Base-by-base conservation (phyloP, 2,329 filamentous ascomycete species). In the Hirsutella minnesotensis region DNA sequence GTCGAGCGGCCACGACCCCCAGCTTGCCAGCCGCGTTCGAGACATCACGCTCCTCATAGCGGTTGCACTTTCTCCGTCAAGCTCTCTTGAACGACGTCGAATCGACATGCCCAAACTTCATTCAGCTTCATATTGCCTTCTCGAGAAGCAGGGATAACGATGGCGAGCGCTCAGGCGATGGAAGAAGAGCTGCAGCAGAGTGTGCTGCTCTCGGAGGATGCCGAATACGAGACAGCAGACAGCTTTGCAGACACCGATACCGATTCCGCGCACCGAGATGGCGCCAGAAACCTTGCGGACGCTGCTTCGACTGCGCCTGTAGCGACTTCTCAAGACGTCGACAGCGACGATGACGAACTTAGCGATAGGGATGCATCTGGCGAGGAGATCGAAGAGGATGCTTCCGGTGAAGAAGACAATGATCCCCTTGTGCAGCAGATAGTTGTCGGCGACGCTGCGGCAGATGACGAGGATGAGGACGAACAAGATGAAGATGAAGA, bases 111-210 rank as follows among this genome's bases (percentile, higher is more conserved):
- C 46, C 43, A 44, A 35, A 31, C 27, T 38, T 42, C 44, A 51
- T 42, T 40, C 35, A 40, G 34, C 44, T 29, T 41, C 42, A 34
- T 46, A 44, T 41, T 38, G 20, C 39, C 46, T 42, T 49, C 47
- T 48, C 45, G 46, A 47, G 49, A 53, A 50, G 51, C 50, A 51
- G 49, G 48, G 49, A 51, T 52, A 51, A 60, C 49, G 38, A 75
- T 75, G 69, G 59, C 67, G 41, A 73, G 67, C 51, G 65, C 69
- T 43, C 72, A 74, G 52, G 62, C 69, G 40, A 75, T 73, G 61
- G 68, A 77, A 55, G 73, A 78, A 46, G 70, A 77, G 56, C 63
- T 75, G 44, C 74, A 76, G 52, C 70, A 74, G 51, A 75, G 72
- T 55, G 69, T 68, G 36, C 61, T 72, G 49, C 62, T 69, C 44